Conservation (phyloP, 2,329 filamentous ascomycete genomes). For the Ophioceras dolichostomum region DNA sequence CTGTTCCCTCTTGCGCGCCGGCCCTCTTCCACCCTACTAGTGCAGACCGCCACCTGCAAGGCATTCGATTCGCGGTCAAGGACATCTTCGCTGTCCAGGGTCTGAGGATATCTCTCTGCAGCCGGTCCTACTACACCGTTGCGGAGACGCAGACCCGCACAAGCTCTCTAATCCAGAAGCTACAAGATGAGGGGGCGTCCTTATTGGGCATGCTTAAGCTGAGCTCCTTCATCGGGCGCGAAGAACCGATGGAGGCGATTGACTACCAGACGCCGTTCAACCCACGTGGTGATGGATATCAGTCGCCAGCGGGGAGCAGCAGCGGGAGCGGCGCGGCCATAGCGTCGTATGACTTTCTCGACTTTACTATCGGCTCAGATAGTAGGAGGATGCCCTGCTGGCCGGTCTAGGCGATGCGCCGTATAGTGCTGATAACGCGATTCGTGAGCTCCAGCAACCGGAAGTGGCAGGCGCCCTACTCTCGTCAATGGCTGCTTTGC, state of each 20-base stretch:
- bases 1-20: background rate
- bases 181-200: slow-evolving; percentile 43
- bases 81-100: slow-evolving; percentile 46
- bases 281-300: slow-evolving; percentile 32
- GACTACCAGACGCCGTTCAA: slow-evolving; percentile 26
- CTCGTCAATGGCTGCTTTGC: background rate
- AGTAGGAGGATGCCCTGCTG: no score
- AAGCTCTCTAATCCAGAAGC: slow-evolving; percentile 32
- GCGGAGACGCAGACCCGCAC: background rate
- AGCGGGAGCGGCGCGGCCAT: slow-evolving; percentile 21
- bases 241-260: slow-evolving; percentile 30
- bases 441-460: background rate
- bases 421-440: no score
- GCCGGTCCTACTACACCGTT: slow-evolving; percentile 38
- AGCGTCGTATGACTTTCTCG: slow-evolving; percentile 19
- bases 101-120: slow-evolving; percentile 38
- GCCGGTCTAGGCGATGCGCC: no score
- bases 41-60: slow-evolving; percentile 23
- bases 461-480: background rate
- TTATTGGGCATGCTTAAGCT: background rate
- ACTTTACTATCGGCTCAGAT: slow-evolving; percentile 18
- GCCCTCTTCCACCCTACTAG: no score
- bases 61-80: slow-evolving; percentile 44
- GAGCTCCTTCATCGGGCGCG: slow-evolving; percentile 28
- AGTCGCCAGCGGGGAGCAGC: slow-evolving; percentile 12